Evolutionary conservation across 73 alveolate species (phyloP).

Genomic region (Breviolum minutum): DNA sequence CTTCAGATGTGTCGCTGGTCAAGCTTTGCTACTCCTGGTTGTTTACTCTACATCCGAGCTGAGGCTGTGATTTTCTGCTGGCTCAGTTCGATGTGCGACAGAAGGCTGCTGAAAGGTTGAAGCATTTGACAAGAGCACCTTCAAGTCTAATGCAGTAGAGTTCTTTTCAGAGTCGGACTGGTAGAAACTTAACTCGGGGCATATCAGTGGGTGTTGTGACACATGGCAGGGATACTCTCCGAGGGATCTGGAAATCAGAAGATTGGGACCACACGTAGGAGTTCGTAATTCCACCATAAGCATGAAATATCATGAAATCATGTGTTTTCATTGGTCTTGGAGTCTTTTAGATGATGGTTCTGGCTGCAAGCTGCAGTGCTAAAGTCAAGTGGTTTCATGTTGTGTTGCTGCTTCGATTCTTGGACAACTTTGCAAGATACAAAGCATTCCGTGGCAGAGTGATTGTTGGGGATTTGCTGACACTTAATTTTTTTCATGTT

Average conservation of each 20-base stretch:
- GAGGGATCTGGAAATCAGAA: neutral
- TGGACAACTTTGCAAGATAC: neutral
- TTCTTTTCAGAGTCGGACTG: neutral
- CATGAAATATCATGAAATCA: neutral
- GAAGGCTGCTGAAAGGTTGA: constrained; percentile 9
- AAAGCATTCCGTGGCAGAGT: neutral
- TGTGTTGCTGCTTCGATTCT: neutral
- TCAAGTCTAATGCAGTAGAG: neutral
- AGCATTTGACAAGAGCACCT: neutral
- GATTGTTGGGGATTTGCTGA: neutral
- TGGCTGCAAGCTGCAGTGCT: no score
- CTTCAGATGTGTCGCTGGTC: no score
- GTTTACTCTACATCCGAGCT: neutral
- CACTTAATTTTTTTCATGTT: neutral
- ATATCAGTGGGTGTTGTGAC: neutral
- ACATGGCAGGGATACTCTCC: neutral
- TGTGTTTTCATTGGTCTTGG: neutral
- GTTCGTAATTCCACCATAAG: neutral
- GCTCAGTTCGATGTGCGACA: constrained; percentile 45
- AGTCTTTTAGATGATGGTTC: no score
- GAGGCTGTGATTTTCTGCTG: constrained; percentile 68
- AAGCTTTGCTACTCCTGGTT: no score
- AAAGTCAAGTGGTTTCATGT: no score
- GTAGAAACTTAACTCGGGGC: no score
- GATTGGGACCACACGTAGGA: neutral